These are phyloP conservation scores for Gossypium australe DNA, from an alignment of 345 rosid genomes.

Conservation along the genomic window DNA sequence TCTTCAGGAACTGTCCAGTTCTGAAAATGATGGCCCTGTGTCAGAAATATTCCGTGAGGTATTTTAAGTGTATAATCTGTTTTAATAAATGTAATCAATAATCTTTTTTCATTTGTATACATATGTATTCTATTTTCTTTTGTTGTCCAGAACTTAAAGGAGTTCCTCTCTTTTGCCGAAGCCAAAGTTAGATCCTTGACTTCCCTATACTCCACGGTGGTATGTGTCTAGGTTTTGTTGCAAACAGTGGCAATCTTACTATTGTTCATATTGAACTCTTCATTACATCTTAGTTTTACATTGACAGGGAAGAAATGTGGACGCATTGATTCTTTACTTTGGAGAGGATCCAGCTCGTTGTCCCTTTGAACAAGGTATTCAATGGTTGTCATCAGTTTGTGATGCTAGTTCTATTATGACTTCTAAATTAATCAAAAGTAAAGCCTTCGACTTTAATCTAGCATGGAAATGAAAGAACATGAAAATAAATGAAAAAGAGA, in stretches of 20 bases:
- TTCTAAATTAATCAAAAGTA: not conserved
- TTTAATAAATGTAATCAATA: not conserved
- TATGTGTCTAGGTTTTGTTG: constrained; percentile 18
- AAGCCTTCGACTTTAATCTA: too few relatives aligned
- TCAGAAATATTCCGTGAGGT: constrained; percentile 73
- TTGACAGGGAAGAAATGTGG: constrained; percentile 77
- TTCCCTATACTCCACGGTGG: constrained; percentile 80
- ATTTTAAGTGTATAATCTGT: constrained; percentile 9
- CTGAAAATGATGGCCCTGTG: constrained; percentile 81
- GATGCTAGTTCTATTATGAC: not conserved
- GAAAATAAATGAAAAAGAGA: too few relatives aligned
- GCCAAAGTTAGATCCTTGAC: constrained; percentile 80
- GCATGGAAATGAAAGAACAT: too few relatives aligned
- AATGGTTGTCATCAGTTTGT: not conserved
- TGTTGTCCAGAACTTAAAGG: constrained; percentile 52
- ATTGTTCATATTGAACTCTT: not conserved
- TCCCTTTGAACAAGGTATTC: constrained; percentile 84
- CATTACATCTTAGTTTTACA: constrained; percentile 1
- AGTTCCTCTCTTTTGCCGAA: constrained; percentile 74
- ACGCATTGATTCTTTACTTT: constrained; percentile 81
- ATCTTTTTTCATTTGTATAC: not conserved
- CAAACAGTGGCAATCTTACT: constrained; percentile 1
- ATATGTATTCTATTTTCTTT: not conserved
- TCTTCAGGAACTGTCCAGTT: constrained; percentile 71
- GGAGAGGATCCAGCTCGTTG: constrained; percentile 97